Evolutionary conservation across 176 grass and related monocot genomes (phyloP), one percentile per base, ranked within the genome.

Genomic region (Juncus inflexus): DNA sequence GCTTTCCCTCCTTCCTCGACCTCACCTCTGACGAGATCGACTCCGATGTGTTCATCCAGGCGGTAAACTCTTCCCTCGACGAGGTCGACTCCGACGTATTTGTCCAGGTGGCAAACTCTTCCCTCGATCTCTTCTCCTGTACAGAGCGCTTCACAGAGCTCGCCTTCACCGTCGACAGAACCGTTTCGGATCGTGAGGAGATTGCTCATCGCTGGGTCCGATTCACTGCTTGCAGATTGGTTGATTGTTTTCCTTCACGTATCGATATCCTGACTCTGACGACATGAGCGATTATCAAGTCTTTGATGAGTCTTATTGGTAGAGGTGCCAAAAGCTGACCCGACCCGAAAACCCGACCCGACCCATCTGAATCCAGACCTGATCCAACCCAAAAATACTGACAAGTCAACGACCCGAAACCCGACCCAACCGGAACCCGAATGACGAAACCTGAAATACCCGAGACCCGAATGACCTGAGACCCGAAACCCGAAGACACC

Each of bases 181-280:
- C 3, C 3, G 36, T n/a, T 13, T n/a, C 35, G 13, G 9, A 63
- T 16, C 61, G 37, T 11, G 37, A 7, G 3, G 10, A n/a, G 13
- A 40, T 40, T 36, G 61, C 61, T 63, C 36, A 40, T 40, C 38
- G 28, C 9, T 63, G 37, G 37, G 12, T 11, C 3, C 2, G 5
- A 3, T 63, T 42, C 61, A 36, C 61, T n/a, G 6, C 35, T 63
- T 12, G 9, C 4, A 36, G 61, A 36, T n/a, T 63, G 12, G 61
- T 63, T 6, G 61, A 63, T 63, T 63, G 37, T 40, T 63, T 36
- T 42, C 61, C 12, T 63, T 63, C 35, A 42, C 5, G 40, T 63
- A 39, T 40, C 12, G 40, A 12, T 63, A 42, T 36, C 61, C 61
- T 2, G 10, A 45, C 7, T 7, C 7, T 2, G 11, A 61, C 2